Base-by-base conservation (phyloP, 345 rosid genomes). In the Melaleuca quinquenervia region DNA sequence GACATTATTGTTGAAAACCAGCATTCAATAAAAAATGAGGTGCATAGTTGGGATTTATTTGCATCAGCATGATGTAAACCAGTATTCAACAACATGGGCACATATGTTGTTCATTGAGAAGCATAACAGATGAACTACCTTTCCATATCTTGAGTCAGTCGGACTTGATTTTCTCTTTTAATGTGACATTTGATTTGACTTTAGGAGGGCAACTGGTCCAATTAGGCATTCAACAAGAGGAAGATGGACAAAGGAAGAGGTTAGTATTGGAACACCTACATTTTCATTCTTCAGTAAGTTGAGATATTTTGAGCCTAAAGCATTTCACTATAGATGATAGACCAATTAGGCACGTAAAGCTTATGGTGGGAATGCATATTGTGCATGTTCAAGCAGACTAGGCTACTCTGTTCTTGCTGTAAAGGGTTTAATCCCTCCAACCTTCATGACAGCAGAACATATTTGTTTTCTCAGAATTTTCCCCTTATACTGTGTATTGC, bases 171-270 rank as follows among this genome's bases (percentile, higher is more conserved):
- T 70, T 70, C 80, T 26, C 48, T 70, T 70, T 20, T 70, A 32
- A 70, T 70, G 80, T 1, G 48, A 48, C 80, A 70, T 18, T 70
- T 70, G 80, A 70, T 70, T 70, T 51, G 84, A 26, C 32, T 89
- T 85, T 88, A 84, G 88, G 90, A 89, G 92, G 86, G 89, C 90
- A 36, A 84, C 84, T 9, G 91, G 91, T 75, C 90, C 91, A 41
- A 87, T 86, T 32, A 88, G 93, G 85, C 88, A 88, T 70, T 70
- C 80, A 44, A 83, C 90, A 84, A 87, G 86, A 20, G 90, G 91
- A 87, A 89, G 94, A 52, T 92, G 94, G 94, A 90, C 92, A 50
- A 85, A 88, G 52, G 90, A 88, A 88, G 91, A 91, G 92, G 94
- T 91, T 54, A 50, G 91, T 89, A 83, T 8, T 53, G 48, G 80